Base-by-base conservation (phyloP, 371 early-diverging fungal species). In the Smittium mucronatum region DNA sequence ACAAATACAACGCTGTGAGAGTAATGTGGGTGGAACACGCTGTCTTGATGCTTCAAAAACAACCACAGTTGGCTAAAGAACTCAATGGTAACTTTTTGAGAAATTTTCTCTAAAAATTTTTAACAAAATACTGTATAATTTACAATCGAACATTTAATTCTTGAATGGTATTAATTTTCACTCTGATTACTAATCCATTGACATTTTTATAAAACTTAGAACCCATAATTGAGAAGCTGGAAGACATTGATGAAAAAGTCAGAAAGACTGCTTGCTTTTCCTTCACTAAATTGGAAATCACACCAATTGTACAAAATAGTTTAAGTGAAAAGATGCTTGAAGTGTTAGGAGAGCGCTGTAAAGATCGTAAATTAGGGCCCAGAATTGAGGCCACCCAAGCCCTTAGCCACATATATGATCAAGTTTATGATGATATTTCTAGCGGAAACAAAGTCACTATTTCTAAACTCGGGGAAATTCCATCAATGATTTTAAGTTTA, bases 241-340 rank as follows among this genome's bases (percentile, higher is more conserved):
- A 84, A 21, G 98, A 98, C 75, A 90, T 93, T 0, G 97, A 98
- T 68, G 97, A 98, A 35, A 92, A 90, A 72, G 94, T 98, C 15
- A 89, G 98, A 2, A 75, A 84, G 31, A 83, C 86, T 0, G 86
- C 85, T 0, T 88, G 94, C 74, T 85, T 83, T 71, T 74, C 86
- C 0, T 73, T 95, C 28, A 85, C 85, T 11, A 75, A 81, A 57
- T 73, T 95, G 31, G 87, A 86, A 36, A 77, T 81, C 57, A 83
- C 83, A 1, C 71, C 74, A 34, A 76, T 85, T 2, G 75, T 84
- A 2, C 78, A 81, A 57, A 76, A 79, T n/a, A 73, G 73, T 0
- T 69, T 92, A 1, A 79, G 85, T 47, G 82, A 81, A 28, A 73
- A 81, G 1, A 79, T 92, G 2, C 68, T 95, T 33, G 72, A 82